These are phyloP conservation scores for Tulasnella sp. DNA, from an alignment of 768 basidiomycete species.

Conservation along the genomic window DNA sequence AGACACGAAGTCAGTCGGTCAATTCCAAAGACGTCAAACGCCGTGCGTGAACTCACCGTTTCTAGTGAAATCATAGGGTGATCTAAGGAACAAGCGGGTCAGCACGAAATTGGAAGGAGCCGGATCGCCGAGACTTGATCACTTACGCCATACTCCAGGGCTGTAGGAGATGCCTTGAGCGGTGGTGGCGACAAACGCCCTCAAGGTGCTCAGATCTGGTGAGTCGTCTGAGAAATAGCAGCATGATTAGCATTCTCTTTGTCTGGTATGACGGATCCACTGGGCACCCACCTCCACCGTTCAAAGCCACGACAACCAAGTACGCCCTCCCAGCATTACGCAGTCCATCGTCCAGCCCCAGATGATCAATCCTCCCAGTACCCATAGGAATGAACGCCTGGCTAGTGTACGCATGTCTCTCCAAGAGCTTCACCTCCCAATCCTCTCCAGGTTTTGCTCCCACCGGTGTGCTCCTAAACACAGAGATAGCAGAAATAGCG, in stretches of 20 bases:
- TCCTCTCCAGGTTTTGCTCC: conserved; percentile 34
- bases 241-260: not conserved
- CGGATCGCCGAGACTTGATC: not conserved
- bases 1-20: conserved; percentile 14
- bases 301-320: conserved; percentile 78
- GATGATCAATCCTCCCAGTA: conserved; percentile 29
- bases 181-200: conserved; percentile 70
- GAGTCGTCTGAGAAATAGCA: conserved; percentile 38
- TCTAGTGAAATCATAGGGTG: conserved; percentile 83
- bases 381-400: conserved; percentile 97
- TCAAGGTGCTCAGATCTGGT: conserved; percentile 62
- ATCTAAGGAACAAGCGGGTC: conserved; percentile 37
- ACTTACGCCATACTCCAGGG: conserved; percentile 84
- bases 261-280: not conserved
- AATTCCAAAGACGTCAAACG: conserved; percentile 1
- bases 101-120: not conserved
- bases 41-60: conserved; percentile 37
- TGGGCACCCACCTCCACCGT: conserved; percentile 34
- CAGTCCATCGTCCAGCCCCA: conserved; percentile 32
- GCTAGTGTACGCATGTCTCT: conserved; percentile 80
- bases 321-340: conserved; percentile 45
- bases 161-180: conserved; percentile 82
- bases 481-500: conserved; percentile 61
- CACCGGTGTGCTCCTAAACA: conserved; percentile 69
- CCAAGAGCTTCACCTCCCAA: conserved; percentile 59